Evolutionary conservation across 768 basidiomycete genomes (phyloP).

Genomic region (Hydnomerulius pinastri): DNA sequence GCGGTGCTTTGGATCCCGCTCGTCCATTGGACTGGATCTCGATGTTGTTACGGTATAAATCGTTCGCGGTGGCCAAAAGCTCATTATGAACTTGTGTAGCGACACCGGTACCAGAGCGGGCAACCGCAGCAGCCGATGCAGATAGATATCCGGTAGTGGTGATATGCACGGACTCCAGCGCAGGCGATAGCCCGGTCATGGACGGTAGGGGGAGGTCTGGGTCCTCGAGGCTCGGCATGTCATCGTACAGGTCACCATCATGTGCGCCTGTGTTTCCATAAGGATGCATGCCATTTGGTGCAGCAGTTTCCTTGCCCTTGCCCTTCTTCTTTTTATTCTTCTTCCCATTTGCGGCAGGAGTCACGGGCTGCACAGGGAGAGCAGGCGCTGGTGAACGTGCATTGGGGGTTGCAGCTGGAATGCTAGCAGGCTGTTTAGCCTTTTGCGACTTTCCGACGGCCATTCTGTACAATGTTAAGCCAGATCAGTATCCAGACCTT

Average conservation of each 20-base stretch:
- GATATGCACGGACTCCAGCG: constrained; percentile 49
- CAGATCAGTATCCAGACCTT: constrained; percentile 17
- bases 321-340: constrained; percentile 50
- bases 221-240: constrained; percentile 27
- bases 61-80: constrained; percentile 59
- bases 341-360: constrained; percentile 27
- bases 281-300: not conserved
- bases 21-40: constrained; percentile 30
- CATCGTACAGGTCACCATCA: constrained; percentile 23
- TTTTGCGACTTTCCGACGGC: constrained; percentile 30
- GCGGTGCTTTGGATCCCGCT: constrained; percentile 25
- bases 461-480: constrained; percentile 25
- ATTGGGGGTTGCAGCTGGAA: constrained; percentile 9
- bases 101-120: constrained; percentile 32
- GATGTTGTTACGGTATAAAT: constrained; percentile 52
- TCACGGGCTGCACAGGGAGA: constrained; percentile 7
- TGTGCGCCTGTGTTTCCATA: not conserved
- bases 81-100: constrained; percentile 54
- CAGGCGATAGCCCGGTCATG: constrained; percentile 43
- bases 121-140: constrained; percentile 34
- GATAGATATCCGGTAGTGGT: constrained; percentile 48
- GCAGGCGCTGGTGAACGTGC: constrained; percentile 10
- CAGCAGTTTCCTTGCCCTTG: constrained; percentile 35
- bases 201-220: constrained; percentile 17
- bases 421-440: constrained; percentile 16